Evolutionary conservation across 805 yeast species (phyloP).

Genomic region (Ascoidea rubescens): DNA sequence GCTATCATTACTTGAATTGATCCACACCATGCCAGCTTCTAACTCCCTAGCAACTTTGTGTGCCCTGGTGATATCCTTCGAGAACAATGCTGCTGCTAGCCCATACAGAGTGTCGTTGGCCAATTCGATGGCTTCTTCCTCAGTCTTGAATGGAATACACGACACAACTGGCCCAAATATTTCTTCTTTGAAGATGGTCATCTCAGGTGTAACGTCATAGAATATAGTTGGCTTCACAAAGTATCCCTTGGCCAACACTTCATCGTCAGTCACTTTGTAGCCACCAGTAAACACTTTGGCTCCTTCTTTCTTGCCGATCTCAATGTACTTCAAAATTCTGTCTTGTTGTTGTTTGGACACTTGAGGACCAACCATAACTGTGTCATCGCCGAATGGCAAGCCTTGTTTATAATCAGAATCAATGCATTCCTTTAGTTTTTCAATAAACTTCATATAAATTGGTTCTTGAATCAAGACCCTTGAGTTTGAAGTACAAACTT

Average conservation of each 20-base stretch:
- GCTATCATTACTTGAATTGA: conserved; percentile 43
- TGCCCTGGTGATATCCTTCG: conserved; percentile 23
- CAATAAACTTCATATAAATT: conserved; percentile 35
- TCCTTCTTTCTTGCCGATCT: conserved; percentile 37
- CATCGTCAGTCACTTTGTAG: conserved; percentile 6
- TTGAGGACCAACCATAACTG: conserved; percentile 35
- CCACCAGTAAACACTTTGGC: conserved; percentile 37
- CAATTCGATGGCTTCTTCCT: conserved; percentile 27
- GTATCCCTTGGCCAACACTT: conserved; percentile 14
- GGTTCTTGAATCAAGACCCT: conserved; percentile 43
- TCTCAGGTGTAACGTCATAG: conserved; percentile 25
- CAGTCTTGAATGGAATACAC: conserved; percentile 26
- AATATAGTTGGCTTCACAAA: conserved; percentile 35
- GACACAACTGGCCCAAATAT: conserved; percentile 41
- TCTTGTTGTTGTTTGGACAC: conserved; percentile 37
- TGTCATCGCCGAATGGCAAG: conserved; percentile 17
- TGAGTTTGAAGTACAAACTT: conserved; percentile 53
- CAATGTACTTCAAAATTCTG: conserved; percentile 27
- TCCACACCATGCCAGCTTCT: conserved; percentile 40
- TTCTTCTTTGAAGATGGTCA: conserved; percentile 32
- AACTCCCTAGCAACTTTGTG: conserved; percentile 25
- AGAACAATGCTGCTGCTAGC: conserved; percentile 32
- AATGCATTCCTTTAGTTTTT: conserved; percentile 22
- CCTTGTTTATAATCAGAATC: conserved; percentile 27
- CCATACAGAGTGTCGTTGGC: conserved; percentile 33